Evolutionary conservation across 331 rosid species (phyloP).

Genomic region (Prunus yedoensis): DNA sequence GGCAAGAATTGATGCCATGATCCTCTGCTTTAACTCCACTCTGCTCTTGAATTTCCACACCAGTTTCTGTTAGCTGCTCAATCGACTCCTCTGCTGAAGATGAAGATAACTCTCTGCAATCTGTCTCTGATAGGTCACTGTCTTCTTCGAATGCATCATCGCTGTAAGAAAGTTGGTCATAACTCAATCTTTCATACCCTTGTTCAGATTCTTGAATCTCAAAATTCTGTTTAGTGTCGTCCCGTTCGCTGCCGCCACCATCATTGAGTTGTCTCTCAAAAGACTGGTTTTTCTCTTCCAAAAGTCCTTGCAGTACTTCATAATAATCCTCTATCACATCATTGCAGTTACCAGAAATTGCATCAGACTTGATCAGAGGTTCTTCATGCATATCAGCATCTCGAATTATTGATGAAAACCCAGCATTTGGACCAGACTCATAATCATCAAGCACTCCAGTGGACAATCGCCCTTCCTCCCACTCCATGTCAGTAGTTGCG

Average conservation of each 20-base stretch:
- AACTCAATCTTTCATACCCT: slow-evolving; percentile 11
- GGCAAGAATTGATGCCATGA: slow-evolving; percentile 4
- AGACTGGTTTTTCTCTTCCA: slow-evolving; percentile 26
- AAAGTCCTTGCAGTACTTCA: slow-evolving; percentile 13
- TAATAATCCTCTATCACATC: slow-evolving; percentile 21
- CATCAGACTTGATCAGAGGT: slow-evolving; percentile 30
- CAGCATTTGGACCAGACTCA: slow-evolving; percentile 25
- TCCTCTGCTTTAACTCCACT: slow-evolving; percentile 20
- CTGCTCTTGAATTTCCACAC: neutral
- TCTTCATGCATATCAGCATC: slow-evolving; percentile 31
- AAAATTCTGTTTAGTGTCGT: slow-evolving; percentile 15
- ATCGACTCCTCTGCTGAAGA: slow-evolving; percentile 9
- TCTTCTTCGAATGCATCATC: slow-evolving; percentile 38
- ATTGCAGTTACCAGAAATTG: slow-evolving; percentile 21
- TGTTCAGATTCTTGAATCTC: slow-evolving; percentile 37
- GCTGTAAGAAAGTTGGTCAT: slow-evolving; percentile 32
- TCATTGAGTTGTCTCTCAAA: slow-evolving; percentile 31
- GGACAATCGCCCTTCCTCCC: slow-evolving; percentile 37
- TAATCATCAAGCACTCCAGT: slow-evolving; percentile 28
- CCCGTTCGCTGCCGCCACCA: slow-evolving; percentile 20
- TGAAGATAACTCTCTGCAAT: slow-evolving; percentile 8
- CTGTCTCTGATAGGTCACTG: slow-evolving; percentile 34
- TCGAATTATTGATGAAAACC: slow-evolving; percentile 21
- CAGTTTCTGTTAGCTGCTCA: slow-evolving; percentile 15
- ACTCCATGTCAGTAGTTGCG: slow-evolving; percentile 34